Evolutionary conservation across 768 basidiomycete genomes (phyloP), one percentile per base, ranked within the genome.

Genomic region (Suillus bovinus): DNA sequence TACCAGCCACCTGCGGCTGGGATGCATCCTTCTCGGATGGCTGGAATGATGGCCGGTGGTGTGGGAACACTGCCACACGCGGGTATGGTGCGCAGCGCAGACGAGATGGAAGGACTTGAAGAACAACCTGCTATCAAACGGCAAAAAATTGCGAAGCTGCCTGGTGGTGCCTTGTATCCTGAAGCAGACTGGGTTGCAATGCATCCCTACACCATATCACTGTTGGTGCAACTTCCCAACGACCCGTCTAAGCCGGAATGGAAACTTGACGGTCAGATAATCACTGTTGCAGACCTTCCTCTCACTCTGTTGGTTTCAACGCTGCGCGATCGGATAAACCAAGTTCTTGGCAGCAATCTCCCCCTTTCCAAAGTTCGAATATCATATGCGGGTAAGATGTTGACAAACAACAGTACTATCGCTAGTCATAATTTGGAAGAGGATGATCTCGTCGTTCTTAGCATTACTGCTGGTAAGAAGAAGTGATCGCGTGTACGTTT

Each of bases 381-480:
- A 64, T 88, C 90, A 36, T 94, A 90, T 72, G 75, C 80, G 64
- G 87, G 87, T 46, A 94, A 93, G 78, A 90, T 93, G 84, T 82
- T 98, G 67, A 93, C 90, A 61, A 97, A 97, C 74, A 82, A 84
- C 59, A 88, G 85, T 63, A 89, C 93, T 64, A 86, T 98, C 67
- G 95, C 93, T 29, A 84, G 81, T 65, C 90, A 92, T 69, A 98
- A 98, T 73, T 72, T 98, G 67, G 94, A 96, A 75, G 93, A 96
- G 66, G 95, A 95, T 69, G 96, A 98, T 73, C 64, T 86, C 59
- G 75, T 98, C 22, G 83, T 88, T 17, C 81, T 97, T 68, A 90
- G 84, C 60, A 80, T 98, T 38, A 86, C 90, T 62, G 89, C 91
- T 59, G 76, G 79, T 63, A 91, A 86, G 80, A 94, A 90, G 79